These are phyloP conservation scores for Pleomassaria siparia DNA, from an alignment of 2,329 filamentous ascomycete genomes.

Conservation along the genomic window DNA sequence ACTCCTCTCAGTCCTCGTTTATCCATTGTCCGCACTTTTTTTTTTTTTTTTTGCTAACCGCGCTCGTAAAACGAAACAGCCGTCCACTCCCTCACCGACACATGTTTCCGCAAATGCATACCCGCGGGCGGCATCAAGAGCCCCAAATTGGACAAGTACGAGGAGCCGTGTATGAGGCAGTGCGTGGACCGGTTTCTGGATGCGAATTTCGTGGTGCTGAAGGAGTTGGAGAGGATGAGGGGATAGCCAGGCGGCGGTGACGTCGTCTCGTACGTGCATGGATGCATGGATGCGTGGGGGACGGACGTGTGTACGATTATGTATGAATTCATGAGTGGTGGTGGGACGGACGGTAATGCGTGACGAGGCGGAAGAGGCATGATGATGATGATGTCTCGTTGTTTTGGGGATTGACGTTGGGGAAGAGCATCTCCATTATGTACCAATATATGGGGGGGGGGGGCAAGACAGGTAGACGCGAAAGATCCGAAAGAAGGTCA, in stretches of 20 bases:
- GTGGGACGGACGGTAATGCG: not conserved
- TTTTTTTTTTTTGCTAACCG: not conserved
- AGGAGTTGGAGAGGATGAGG: conserved; percentile 71
- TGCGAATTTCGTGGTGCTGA: conserved; percentile 79
- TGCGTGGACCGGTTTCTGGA: conserved; percentile 95
- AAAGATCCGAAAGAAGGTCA: too few species aligned
- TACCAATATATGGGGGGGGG: not conserved
- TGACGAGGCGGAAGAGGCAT: not conserved
- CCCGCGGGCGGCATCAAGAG: conserved; percentile 70
- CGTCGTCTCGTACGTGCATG: not conserved
- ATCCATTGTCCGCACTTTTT: not conserved
- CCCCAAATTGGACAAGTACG: conserved; percentile 70
- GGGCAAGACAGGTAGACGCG: too few species aligned
- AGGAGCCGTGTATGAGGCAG: conserved; percentile 84
- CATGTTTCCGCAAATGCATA: conserved; percentile 95
- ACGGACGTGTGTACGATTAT: not conserved
- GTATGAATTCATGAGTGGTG: not conserved
- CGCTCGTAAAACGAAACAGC: conserved; percentile 34
- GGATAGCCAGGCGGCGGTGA: conserved; percentile 6
- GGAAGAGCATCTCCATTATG: not conserved
- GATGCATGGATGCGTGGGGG: not conserved
- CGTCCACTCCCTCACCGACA: conserved; percentile 69
- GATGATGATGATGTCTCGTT: not conserved
- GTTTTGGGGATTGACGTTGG: not conserved
- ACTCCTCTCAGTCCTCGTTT: too few species aligned